phyloP scores from a whole-genome alignment of 345 rosid species.

The Arabidopsis suecica region DNA sequence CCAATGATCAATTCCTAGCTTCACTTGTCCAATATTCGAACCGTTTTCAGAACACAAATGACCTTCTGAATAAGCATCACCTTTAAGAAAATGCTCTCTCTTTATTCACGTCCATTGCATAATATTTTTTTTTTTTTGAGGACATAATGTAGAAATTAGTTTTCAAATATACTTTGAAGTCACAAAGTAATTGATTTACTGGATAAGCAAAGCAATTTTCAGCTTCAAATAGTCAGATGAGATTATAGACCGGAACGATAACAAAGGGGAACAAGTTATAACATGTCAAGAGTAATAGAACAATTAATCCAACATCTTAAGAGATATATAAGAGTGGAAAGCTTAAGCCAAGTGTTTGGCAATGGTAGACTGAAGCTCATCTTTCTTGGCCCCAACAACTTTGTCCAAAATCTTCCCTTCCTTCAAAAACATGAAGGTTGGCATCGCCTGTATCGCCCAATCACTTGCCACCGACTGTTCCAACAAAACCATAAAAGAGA shows the following conservation, averaged over 20 bases:
- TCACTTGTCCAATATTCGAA: no score
- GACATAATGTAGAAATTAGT: background rate
- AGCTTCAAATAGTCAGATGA: conserved; percentile 1
- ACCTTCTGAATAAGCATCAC: no score
- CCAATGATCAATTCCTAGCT: no score
- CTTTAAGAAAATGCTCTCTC: no score
- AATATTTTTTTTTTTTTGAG: background rate
- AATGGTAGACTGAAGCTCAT: conserved; percentile 65
- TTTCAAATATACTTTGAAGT: background rate
- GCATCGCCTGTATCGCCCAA: conserved; percentile 80
- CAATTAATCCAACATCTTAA: conserved; percentile 2
- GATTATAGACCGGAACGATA: background rate
- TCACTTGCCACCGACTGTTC: conserved; percentile 68
- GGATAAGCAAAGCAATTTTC: background rate
- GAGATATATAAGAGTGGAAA: background rate
- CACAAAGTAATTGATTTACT: no score
- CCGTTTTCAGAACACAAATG: no score
- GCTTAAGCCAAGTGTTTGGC: conserved; percentile 56
- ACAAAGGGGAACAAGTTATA: conserved; percentile 5
- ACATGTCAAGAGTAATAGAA: background rate
- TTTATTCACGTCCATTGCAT: background rate
- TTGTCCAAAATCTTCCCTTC: conserved; percentile 74
- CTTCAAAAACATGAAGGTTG: conserved; percentile 76
- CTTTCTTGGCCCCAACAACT: conserved; percentile 82
- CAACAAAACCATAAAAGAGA: background rate